Conservation (phyloP, 768 basidiomycete genomes). For the Boletus vermiculosoides region DNA sequence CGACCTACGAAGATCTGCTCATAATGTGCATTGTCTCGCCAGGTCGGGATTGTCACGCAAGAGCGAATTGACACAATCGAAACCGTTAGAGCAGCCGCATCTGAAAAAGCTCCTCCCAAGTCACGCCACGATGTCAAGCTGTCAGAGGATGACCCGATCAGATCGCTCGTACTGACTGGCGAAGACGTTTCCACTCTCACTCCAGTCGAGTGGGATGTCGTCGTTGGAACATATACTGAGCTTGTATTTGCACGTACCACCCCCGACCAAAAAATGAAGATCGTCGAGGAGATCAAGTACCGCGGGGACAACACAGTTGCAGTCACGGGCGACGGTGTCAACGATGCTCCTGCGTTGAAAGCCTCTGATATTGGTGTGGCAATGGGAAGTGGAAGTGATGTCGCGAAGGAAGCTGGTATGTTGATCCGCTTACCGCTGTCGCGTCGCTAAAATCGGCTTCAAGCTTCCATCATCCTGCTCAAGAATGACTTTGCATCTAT, state of each 20-base stretch:
- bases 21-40: background rate
- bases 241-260: constrained; percentile 58
- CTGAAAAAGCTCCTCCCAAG: constrained; percentile 15
- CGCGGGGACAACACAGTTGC: constrained; percentile 50
- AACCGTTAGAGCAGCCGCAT: constrained; percentile 20
- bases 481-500: constrained; percentile 61
- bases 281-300: constrained; percentile 52
- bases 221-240: constrained; percentile 37
- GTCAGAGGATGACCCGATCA: constrained; percentile 35
- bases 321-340: constrained; percentile 57
- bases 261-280: constrained; percentile 57
- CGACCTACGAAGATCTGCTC: background rate
- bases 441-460: background rate
- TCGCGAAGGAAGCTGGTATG: constrained; percentile 54
- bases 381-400: constrained; percentile 47
- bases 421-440: background rate
- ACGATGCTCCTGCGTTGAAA: constrained; percentile 51
- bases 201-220: constrained; percentile 38
- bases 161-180: constrained; percentile 46
- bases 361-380: constrained; percentile 56
- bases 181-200: constrained; percentile 40
- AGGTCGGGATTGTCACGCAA: constrained; percentile 46
- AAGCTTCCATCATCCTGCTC: constrained; percentile 47
- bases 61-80: constrained; percentile 37
- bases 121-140: constrained; percentile 35